phyloP scores from a whole-genome alignment of 495 filamentous ascomycete genomes.

The Thermochaetoides thermophila region DNA sequence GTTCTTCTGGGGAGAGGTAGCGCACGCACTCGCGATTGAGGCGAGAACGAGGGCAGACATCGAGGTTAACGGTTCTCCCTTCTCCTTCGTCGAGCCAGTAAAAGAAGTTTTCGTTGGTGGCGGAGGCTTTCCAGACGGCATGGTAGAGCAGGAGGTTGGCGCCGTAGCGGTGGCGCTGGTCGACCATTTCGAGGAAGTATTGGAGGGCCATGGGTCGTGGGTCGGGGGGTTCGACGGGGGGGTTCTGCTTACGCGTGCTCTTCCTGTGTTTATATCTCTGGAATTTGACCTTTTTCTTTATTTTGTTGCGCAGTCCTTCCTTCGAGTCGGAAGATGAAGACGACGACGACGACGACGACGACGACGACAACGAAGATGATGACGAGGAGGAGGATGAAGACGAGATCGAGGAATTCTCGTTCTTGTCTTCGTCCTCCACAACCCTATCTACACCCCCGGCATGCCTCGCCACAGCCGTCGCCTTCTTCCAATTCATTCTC shows the following conservation, averaged over 20 bases:
- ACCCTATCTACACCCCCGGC: slow-evolving; percentile 60
- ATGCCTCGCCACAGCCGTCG: slow-evolving; percentile 28
- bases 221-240: no score
- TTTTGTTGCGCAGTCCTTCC: slow-evolving; percentile 13
- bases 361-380: neutral
- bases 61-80: slow-evolving; percentile 42
- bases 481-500: neutral
- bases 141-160: slow-evolving; percentile 76
- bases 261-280: slow-evolving; percentile 15
- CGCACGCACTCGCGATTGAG: slow-evolving; percentile 57
- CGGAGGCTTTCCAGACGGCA: slow-evolving; percentile 59
- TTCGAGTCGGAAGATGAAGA: slow-evolving; percentile 18
- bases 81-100: slow-evolving; percentile 88
- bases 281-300: no score
- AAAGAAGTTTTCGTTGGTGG: slow-evolving; percentile 81
- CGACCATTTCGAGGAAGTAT: slow-evolving; percentile 92
- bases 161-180: slow-evolving; percentile 78
- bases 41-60: slow-evolving; percentile 45
- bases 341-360: slow-evolving; percentile 4
- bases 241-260: slow-evolving; percentile 31
- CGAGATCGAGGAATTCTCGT: slow-evolving; percentile 12
- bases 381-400: slow-evolving; percentile 1
- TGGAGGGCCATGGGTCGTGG: slow-evolving; percentile 74
- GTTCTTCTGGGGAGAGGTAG: slow-evolving; percentile 59
- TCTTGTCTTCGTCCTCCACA: slow-evolving; percentile 42